Evolutionary conservation across 768 basidiomycete species (phyloP).

Genomic region (Podaxis carcinomalis): DNA sequence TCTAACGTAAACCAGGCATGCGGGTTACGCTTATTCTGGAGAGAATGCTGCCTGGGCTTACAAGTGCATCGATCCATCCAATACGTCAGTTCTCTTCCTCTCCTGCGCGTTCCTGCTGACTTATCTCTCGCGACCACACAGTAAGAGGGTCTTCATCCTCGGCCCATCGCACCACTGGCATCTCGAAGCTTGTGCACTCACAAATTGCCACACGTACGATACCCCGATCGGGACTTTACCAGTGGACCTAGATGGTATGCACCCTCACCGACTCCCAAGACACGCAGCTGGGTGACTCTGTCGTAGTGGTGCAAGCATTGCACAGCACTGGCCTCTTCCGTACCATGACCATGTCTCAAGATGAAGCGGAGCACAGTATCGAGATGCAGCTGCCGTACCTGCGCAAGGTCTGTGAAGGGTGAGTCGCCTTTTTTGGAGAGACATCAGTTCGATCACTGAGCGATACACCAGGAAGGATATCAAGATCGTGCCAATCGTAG

Average conservation of each 20-base stretch:
- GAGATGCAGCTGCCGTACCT: slow-evolving; percentile 98
- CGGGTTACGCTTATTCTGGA: slow-evolving; percentile 94
- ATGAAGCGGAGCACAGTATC: slow-evolving; percentile 95
- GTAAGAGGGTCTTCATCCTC: slow-evolving; percentile 89
- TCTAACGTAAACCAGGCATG: slow-evolving; percentile 57
- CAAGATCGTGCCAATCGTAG: slow-evolving; percentile 82
- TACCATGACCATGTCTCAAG: slow-evolving; percentile 58
- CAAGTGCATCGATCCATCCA: slow-evolving; percentile 73
- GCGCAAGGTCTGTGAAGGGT: slow-evolving; percentile 82
- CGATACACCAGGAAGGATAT: slow-evolving; percentile 56
- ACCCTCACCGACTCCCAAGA: neutral
- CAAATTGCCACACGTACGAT: slow-evolving; percentile 68
- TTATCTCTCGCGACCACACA: slow-evolving; percentile 25
- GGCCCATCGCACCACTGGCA: slow-evolving; percentile 95
- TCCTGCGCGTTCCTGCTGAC: slow-evolving; percentile 4
- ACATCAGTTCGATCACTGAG: neutral
- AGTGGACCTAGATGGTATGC: slow-evolving; percentile 75
- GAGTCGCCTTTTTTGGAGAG: slow-evolving; percentile 14
- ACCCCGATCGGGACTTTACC: slow-evolving; percentile 85
- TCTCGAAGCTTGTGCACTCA: slow-evolving; percentile 82
- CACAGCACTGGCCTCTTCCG: slow-evolving; percentile 64
- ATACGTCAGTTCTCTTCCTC: slow-evolving; percentile 57
- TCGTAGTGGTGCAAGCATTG: slow-evolving; percentile 63
- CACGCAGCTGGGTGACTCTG: neutral
- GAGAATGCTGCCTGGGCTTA: slow-evolving; percentile 96